A percentile compares a stretch with the other conserved stretches of the same genome.
Evolutionary conservation across 352 stramenopile genomes (phyloP).

Genomic region (Globisporangium uncinulatum): DNA sequence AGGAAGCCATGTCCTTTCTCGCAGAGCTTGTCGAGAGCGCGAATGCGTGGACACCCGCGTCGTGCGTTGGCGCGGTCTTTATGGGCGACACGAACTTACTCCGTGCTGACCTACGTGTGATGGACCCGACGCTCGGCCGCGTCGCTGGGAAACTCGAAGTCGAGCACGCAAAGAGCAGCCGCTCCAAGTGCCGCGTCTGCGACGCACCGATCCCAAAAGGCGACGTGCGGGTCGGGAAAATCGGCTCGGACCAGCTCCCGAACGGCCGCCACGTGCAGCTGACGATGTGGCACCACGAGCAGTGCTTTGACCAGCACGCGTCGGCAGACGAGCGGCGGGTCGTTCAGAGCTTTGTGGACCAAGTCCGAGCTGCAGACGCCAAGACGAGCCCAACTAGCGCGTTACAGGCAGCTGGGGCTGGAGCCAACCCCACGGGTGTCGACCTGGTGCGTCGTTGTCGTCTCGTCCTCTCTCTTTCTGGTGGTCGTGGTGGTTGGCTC

Average conservation of each 20-base stretch:
- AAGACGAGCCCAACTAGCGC: background rate
- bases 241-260: conserved; percentile 34
- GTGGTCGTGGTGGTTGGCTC: background rate
- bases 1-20: conserved; percentile 44
- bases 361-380: conserved; percentile 5
- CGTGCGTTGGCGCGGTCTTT: conserved; percentile 43
- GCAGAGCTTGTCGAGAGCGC: conserved; percentile 31
- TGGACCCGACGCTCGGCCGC: conserved; percentile 29
- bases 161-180: conserved; percentile 40
- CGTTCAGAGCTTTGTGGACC: conserved; percentile 14
- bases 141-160: conserved; percentile 36
- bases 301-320: conserved; percentile 37
- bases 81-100: conserved; percentile 79
- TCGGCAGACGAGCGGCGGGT: conserved; percentile 37
- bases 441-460: conserved; percentile 15
- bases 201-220: conserved; percentile 36
- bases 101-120: conserved; percentile 45
- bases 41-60: conserved; percentile 9
- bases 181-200: conserved; percentile 57
- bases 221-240: conserved; percentile 45
- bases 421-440: conserved; percentile 1
- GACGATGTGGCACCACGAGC: conserved; percentile 50
- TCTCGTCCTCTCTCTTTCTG: background rate
- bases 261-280: conserved; percentile 43
- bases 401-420: too few relatives aligned